These are phyloP conservation scores for Gamsiella multidivaricata DNA, from an alignment of 192 early-diverging fungal species.

Conservation along the genomic window DNA sequence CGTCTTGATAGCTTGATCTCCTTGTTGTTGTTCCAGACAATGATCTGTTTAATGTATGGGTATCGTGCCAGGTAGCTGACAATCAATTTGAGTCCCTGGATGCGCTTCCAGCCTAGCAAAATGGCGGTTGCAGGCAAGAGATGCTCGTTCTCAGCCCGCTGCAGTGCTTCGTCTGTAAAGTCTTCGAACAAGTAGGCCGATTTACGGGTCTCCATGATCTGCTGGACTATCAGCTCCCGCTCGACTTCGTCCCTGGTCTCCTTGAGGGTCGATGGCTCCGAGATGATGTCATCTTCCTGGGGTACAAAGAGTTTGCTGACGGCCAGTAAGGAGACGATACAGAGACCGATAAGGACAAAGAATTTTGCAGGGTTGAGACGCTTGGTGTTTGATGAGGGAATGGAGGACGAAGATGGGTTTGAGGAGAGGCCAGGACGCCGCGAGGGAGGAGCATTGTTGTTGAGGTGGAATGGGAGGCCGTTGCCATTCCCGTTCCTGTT, in stretches of 20 bases:
- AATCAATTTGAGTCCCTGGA: conserved; percentile 48
- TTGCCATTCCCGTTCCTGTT: conserved; percentile 33
- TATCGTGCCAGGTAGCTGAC: conserved; percentile 62
- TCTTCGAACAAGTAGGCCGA: conserved; percentile 46
- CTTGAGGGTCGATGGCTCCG: background rate
- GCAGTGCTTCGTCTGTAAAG: conserved; percentile 47
- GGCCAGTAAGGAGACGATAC: conserved; percentile 16
- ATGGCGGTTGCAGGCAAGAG: conserved; percentile 61
- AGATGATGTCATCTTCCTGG: background rate
- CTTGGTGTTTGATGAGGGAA: background rate
- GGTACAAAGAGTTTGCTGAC: conserved; percentile 15
- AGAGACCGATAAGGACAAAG: conserved; percentile 29
- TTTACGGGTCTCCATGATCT: conserved; percentile 34
- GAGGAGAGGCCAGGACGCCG: background rate
- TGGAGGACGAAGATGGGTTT: conserved; percentile 3
- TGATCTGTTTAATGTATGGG: conserved; percentile 66
- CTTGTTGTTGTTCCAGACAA: conserved; percentile 63
- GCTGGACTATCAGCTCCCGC: conserved; percentile 24
- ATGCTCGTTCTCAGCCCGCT: conserved; percentile 25
- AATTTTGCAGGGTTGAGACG: conserved; percentile 22
- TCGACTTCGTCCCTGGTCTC: conserved; percentile 19
- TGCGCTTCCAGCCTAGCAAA: conserved; percentile 61
- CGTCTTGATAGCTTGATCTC: conserved; percentile 29
- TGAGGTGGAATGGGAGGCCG: conserved; percentile 30
- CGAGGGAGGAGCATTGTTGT: background rate